Base-by-base conservation (phyloP, 2,329 filamentous ascomycete species). In the Penicillium sp. region DNA sequence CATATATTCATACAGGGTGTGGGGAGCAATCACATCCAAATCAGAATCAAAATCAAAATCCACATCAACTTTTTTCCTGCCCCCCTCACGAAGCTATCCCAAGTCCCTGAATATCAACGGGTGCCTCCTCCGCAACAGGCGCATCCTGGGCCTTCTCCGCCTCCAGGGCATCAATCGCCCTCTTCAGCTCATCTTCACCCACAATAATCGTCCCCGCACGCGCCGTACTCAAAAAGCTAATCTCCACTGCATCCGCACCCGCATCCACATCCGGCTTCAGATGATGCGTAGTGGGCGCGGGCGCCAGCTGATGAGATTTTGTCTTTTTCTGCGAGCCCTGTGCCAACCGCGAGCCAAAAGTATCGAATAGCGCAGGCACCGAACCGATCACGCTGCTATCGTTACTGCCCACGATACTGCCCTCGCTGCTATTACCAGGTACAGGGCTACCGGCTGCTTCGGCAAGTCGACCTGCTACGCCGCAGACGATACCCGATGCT, bases 401-500 rank as follows among this genome's bases (percentile, higher is more conserved):
- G 33, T 54, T 53, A n/a, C 54, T 59, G 2, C 40, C 44, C 28
- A 47, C 29, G 28, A 53, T n/a, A 25, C 46, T 55, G 18, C 33
- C 27, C n/a, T 53, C 46, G 9, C 18, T 38, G 40, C 31, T 48
- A 3, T 60, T 60, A 4, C 59, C 62, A 63, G 15, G 56, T 66
- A 52, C 75, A 73, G 29, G 68, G 59, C 73, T 73, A 47, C 77
- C 71, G 68, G 89, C 84, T 40, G 88, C 87, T 43, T 87, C 82
- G 0, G 90, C 87, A 25, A 97, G 76, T 47, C 84, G 81, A 24
- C 90, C 89, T 0, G 92, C 91, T 2, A 98, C 89, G 25, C 93
- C 92, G 59, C 91, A 96, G 3, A 98, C 89, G 50, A 98, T 96
- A 20, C 92, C 92, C 0, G 91, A 95, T 6, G 89, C 90, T 68